These are phyloP conservation scores for Solanum aculeatissimum DNA, from an alignment of 305 asterid genomes.

Conservation along the genomic window DNA sequence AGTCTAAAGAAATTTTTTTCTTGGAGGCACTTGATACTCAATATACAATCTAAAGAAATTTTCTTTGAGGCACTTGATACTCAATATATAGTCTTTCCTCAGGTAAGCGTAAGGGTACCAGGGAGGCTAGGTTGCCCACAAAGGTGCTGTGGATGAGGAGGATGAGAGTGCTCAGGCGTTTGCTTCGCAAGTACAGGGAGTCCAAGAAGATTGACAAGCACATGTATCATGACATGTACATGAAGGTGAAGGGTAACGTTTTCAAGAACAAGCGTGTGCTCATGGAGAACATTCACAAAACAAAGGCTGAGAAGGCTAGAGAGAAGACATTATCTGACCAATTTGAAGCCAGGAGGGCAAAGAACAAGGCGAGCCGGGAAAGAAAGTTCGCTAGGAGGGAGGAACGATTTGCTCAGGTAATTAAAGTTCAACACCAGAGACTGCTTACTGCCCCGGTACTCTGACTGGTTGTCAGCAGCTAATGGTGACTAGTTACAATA, in stretches of 20 bases:
- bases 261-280: conserved; percentile 76
- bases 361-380: conserved; percentile 92
- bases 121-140: conserved; percentile 71
- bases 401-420: conserved; percentile 9
- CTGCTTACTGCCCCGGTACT: not conserved
- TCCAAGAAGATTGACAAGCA: conserved; percentile 89
- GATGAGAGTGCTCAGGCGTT: conserved; percentile 29
- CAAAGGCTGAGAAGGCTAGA: conserved; percentile 91
- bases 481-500: not conserved
- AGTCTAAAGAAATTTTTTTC: not conserved
- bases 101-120: conserved; percentile 80
- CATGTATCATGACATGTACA: conserved; percentile 96
- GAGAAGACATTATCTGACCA: conserved; percentile 85
- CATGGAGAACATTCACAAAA: conserved; percentile 81
- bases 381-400: conserved; percentile 40
- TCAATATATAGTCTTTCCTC: not conserved
- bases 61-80: not conserved
- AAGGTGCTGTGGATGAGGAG: conserved; percentile 74
- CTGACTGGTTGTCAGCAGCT: not conserved
- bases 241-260: conserved; percentile 94
- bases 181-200: conserved; percentile 85
- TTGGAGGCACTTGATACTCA: not conserved
- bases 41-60: not conserved
- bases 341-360: conserved; percentile 88
- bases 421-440: not conserved